Evolutionary conservation across 1,284 basidiomycete genomes (phyloP).

Genomic region (Cutaneotrichosporon sp.): DNA sequence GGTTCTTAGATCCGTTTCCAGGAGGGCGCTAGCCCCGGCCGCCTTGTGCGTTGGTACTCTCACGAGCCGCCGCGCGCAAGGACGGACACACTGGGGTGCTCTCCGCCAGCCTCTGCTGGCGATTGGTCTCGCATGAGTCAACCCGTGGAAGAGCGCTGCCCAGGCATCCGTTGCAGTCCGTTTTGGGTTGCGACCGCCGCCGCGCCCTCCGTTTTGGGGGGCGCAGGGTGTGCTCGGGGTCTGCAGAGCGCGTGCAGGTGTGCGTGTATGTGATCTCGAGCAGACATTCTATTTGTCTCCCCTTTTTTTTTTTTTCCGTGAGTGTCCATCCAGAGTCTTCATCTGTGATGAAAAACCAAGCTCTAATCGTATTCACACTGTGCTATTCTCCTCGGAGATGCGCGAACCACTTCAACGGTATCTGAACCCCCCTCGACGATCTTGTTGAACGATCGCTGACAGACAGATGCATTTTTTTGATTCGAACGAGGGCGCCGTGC

Average conservation of each 20-base stretch:
- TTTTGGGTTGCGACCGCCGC: slow-evolving; percentile 18
- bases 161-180: slow-evolving; percentile 15
- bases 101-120: slow-evolving; percentile 51
- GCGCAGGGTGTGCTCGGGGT: slow-evolving; percentile 19
- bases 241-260: slow-evolving; percentile 6
- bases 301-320: slow-evolving; percentile 13
- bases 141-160: slow-evolving; percentile 50
- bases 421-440: slow-evolving; percentile 37
- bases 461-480: slow-evolving; percentile 22
- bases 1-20: slow-evolving; percentile 54
- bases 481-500: background rate
- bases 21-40: slow-evolving; percentile 37
- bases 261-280: slow-evolving; percentile 18
- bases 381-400: slow-evolving; percentile 46
- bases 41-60: slow-evolving; percentile 15
- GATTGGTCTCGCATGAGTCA: slow-evolving; percentile 54
- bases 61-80: background rate
- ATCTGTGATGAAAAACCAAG: slow-evolving; percentile 47
- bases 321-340: slow-evolving; percentile 14
- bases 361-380: slow-evolving; percentile 55
- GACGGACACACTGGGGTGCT: slow-evolving; percentile 28
- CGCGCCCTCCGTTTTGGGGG: slow-evolving; percentile 14
- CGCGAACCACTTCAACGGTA: slow-evolving; percentile 52
- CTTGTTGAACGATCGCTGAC: slow-evolving; percentile 17
- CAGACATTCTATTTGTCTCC: slow-evolving; percentile 20